Evolutionary conservation across 2,329 filamentous ascomycete genomes (phyloP).

Genomic region (Colletotrichum orbiculare): DNA sequence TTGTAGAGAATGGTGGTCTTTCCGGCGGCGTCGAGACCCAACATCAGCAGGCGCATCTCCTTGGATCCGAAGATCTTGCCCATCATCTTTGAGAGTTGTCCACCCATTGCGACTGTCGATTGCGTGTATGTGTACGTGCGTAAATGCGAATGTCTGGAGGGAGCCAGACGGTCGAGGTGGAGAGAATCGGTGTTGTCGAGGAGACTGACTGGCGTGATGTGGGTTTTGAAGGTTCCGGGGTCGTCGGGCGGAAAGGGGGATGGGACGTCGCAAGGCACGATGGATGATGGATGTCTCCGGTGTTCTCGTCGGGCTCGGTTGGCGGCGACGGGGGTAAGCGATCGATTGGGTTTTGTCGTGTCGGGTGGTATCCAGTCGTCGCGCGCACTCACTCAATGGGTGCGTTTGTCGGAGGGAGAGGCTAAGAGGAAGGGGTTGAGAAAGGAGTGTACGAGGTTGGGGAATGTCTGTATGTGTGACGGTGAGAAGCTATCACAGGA

Average conservation of each 20-base stretch:
- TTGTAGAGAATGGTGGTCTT: constrained; percentile 99
- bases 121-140: neutral
- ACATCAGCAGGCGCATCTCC: constrained; percentile 98
- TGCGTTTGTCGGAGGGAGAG: constrained; percentile 8
- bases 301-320: neutral
- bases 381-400: constrained; percentile 16
- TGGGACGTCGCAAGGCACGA: constrained; percentile 16
- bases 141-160: neutral
- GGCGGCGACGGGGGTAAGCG: neutral
- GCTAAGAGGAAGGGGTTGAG: neutral
- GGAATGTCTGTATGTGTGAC: constrained; percentile 8
- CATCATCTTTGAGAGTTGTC: constrained; percentile 94
- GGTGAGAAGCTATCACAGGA: constrained; percentile 23
- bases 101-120: constrained; percentile 77
- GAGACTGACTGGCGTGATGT: constrained; percentile 11
- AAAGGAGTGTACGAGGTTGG: constrained; percentile 16
- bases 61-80: constrained; percentile 99
- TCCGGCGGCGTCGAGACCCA: constrained; percentile 96
- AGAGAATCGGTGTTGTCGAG: constrained; percentile 1
- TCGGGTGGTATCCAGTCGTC: neutral
- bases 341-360: neutral
- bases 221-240: constrained; percentile 2
- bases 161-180: constrained; percentile 7
- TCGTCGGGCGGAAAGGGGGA: constrained; percentile 15
- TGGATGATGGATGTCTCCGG: constrained; percentile 22